phyloP scores from a whole-genome alignment of 345 rosid species.

The Syzygium aqueum region DNA sequence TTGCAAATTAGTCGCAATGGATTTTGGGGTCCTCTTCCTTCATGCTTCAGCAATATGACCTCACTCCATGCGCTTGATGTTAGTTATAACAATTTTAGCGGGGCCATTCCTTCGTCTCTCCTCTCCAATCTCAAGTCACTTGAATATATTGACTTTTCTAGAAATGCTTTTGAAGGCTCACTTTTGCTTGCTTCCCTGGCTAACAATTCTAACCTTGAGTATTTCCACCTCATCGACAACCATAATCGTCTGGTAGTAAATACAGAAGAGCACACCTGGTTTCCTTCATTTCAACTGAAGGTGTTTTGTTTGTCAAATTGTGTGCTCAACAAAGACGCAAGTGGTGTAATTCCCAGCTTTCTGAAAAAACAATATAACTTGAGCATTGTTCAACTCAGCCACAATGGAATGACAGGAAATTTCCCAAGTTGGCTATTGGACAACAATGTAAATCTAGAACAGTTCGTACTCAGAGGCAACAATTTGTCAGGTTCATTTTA shows the following conservation, averaged over 20 bases:
- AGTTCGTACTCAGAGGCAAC: background rate
- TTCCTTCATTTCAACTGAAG: background rate
- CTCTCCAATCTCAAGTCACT: background rate
- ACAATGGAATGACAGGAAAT: background rate
- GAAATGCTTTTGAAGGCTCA: background rate
- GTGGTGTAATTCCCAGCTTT: background rate
- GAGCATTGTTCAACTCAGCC: background rate
- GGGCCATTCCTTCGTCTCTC: background rate
- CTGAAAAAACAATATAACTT: background rate
- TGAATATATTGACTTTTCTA: background rate
- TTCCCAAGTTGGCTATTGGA: constrained; percentile 14
- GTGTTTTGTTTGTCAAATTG: background rate
- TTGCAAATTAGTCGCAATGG: too few relatives aligned
- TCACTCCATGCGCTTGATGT: background rate
- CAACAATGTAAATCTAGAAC: constrained; percentile 3
- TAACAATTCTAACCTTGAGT: background rate
- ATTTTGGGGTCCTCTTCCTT: background rate
- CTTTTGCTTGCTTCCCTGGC: background rate
- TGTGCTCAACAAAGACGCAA: accelerated
- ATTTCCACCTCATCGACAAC: accelerated
- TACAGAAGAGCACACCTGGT: background rate
- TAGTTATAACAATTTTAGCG: accelerated
- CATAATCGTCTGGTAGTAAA: background rate
- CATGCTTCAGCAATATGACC: background rate
- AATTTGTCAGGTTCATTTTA: background rate